Conservation (phyloP, 164 flowering plant species). For the Vitis riparia region DNA sequence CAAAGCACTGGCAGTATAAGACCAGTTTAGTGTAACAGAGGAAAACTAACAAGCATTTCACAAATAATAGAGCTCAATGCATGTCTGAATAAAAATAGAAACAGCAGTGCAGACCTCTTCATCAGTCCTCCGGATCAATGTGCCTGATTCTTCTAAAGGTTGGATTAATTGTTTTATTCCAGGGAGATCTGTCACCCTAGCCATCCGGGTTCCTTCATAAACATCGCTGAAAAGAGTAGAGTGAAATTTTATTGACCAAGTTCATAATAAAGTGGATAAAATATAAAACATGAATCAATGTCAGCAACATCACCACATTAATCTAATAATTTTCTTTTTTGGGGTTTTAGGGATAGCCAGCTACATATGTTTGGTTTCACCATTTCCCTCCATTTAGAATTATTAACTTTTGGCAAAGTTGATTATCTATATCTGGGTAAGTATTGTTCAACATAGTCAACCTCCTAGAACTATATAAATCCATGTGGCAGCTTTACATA, state of each 20-base stretch:
- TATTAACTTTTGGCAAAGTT: too few relatives aligned
- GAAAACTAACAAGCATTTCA: neutral
- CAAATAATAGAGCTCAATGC: neutral
- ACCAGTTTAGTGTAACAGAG: neutral
- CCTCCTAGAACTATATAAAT: too few relatives aligned
- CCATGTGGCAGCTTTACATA: too few relatives aligned
- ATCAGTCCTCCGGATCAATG: slow-evolving; percentile 67
- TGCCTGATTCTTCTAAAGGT: slow-evolving; percentile 85
- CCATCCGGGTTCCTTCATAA: slow-evolving; percentile 91
- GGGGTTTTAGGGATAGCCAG: too few relatives aligned
- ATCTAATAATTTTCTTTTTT: neutral
- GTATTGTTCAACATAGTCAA: too few relatives aligned
- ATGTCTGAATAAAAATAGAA: neutral
- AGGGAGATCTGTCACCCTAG: slow-evolving; percentile 60
- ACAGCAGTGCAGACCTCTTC: slow-evolving; percentile 57
- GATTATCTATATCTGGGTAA: too few relatives aligned
- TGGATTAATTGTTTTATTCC: slow-evolving; percentile 69
- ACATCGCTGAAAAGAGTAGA: slow-evolving; percentile 60
- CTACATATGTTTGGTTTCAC: too few relatives aligned
- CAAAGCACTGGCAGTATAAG: neutral
- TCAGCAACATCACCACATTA: neutral
- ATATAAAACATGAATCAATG: neutral
- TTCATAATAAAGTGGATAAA: neutral
- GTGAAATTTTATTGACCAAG: neutral
- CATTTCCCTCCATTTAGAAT: too few relatives aligned